Percentiles rank a stretch among this genome's conserved stretches.
These are phyloP conservation scores for Irpex sp. DNA, from an alignment of 1,284 basidiomycete genomes.

Conservation along the genomic window DNA sequence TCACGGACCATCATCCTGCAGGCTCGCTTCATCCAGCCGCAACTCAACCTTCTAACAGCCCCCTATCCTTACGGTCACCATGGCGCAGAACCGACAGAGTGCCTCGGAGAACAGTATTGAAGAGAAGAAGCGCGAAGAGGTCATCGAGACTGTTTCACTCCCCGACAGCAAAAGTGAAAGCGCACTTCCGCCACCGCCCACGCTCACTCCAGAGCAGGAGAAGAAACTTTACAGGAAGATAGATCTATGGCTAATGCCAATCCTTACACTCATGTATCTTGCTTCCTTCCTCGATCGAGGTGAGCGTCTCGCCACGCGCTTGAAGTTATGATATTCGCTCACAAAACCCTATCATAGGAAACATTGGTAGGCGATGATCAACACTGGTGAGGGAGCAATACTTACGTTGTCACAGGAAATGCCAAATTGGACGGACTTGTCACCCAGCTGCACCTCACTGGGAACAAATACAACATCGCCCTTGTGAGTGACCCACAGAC, in stretches of 20 bases:
- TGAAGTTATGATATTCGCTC: background rate
- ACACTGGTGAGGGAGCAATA: background rate
- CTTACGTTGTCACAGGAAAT: slow-evolving; percentile 42
- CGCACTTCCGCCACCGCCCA: slow-evolving; percentile 41
- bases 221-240: slow-evolving; percentile 61
- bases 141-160: background rate
- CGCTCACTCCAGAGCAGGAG: slow-evolving; percentile 50
- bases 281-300: slow-evolving; percentile 66
- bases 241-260: slow-evolving; percentile 62
- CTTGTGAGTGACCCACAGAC: slow-evolving; percentile 36
- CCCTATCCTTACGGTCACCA: background rate
- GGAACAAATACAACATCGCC: slow-evolving; percentile 63
- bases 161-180: background rate
- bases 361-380: slow-evolving; percentile 11
- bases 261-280: slow-evolving; percentile 62
- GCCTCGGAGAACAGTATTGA: background rate
- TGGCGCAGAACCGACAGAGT: background rate
- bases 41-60: background rate
- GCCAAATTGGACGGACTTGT: slow-evolving; percentile 60
- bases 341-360: slow-evolving; percentile 11
- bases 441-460: slow-evolving; percentile 49
- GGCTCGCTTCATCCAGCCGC: background rate
- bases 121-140: background rate
- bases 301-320: slow-evolving; percentile 14
- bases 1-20: background rate